phyloP scores from a whole-genome alignment of 129 eudicot species.

The Escallonia herrerae region DNA sequence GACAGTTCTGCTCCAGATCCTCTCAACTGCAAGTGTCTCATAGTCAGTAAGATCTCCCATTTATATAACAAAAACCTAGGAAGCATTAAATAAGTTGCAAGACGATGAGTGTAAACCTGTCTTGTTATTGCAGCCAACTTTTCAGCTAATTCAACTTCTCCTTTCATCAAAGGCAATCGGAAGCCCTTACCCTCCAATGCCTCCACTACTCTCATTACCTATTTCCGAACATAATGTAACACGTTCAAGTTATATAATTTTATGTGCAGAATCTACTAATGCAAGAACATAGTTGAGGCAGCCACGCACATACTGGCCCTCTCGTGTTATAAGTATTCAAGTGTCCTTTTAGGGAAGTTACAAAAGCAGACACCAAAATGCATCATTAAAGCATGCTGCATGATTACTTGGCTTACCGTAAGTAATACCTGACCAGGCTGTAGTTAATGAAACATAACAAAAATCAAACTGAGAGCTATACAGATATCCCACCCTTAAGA shows the following conservation, averaged over 20 bases:
- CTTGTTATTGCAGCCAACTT: constrained; percentile 70
- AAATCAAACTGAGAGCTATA: constrained; percentile 2
- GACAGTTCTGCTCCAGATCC: constrained; percentile 98
- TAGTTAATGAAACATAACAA: background rate
- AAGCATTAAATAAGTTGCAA: constrained; percentile 7
- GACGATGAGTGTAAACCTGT: constrained; percentile 50
- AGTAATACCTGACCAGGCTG: background rate
- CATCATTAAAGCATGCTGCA: background rate
- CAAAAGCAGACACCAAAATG: background rate
- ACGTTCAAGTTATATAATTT: background rate
- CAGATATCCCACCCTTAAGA: constrained; percentile 59
- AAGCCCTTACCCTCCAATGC: constrained; percentile 92
- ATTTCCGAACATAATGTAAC: constrained; percentile 13
- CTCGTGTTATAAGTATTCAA: background rate
- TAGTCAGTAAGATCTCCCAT: constrained; percentile 16
- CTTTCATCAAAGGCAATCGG: constrained; percentile 84
- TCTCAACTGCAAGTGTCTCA: constrained; percentile 52
- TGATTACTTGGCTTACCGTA: background rate
- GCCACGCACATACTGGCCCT: background rate
- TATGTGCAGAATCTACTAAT: background rate
- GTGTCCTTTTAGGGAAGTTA: background rate
- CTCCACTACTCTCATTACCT: constrained; percentile 96
- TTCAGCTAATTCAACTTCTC: constrained; percentile 95
- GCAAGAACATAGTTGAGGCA: background rate
- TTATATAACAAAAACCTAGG: background rate